Conservation (phyloP, 2,329 filamentous ascomycete genomes). For the Trichoderma oligosporum region DNA sequence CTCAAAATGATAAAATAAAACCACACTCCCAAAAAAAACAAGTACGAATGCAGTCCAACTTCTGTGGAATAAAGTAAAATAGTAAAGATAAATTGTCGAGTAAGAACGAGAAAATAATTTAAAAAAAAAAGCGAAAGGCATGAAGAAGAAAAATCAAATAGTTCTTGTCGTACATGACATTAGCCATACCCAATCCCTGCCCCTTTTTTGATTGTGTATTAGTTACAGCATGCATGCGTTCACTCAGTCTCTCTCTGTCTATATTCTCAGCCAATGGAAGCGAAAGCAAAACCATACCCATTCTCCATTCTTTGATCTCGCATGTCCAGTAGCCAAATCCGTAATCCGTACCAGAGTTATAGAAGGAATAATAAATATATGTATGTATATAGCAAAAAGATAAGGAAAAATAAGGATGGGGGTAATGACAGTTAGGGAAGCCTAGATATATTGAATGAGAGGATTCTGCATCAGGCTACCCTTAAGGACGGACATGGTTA, state of each 20-base stretch:
- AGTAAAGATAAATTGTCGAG: constrained; percentile 20
- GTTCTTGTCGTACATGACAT: constrained; percentile 35
- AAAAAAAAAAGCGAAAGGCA: neutral
- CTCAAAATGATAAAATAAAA: neutral
- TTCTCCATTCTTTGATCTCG: constrained; percentile 20
- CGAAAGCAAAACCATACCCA: constrained; percentile 27
- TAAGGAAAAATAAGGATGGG: neutral
- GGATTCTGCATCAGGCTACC: neutral
- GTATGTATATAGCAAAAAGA: constrained; percentile 17
- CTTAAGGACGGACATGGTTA: neutral
- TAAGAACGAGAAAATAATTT: neutral
- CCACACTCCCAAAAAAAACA: neutral
- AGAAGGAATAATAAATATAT: constrained; percentile 17
- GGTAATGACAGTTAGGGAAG: constrained; percentile 11
- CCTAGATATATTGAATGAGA: neutral
- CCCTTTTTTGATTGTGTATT: constrained; percentile 37
- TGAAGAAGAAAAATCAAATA: constrained; percentile 24
- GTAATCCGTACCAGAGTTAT: constrained; percentile 14
- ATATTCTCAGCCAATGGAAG: constrained; percentile 34
- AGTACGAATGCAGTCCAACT: constrained; percentile 4
- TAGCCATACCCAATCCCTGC: constrained; percentile 33
- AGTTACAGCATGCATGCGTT: constrained; percentile 35
- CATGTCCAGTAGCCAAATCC: constrained; percentile 19
- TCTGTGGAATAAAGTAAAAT: neutral
- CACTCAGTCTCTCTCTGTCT: constrained; percentile 33